phyloP scores from a whole-genome alignment of 139 green algal species.

The Yamagishiella unicocca region DNA sequence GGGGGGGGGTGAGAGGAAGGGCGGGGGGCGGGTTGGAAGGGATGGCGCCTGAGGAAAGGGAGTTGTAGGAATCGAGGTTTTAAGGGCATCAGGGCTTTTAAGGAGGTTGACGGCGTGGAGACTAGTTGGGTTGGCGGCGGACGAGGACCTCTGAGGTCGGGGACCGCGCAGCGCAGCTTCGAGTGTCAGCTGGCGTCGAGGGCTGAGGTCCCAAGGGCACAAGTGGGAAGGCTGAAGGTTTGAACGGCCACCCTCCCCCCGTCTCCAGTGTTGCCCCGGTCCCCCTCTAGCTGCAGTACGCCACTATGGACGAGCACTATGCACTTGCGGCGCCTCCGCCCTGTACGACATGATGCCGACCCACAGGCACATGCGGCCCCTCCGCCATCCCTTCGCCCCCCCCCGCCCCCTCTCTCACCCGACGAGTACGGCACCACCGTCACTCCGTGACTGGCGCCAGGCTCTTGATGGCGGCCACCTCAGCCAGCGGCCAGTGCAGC shows the following conservation, averaged over 20 bases:
- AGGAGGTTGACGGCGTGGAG: neutral
- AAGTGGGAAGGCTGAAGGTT: neutral
- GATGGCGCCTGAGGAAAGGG: neutral
- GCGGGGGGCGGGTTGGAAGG: too few relatives aligned
- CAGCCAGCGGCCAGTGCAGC: slow-evolving; percentile 35
- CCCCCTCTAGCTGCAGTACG: neutral
- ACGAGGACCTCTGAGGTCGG: too few relatives aligned
- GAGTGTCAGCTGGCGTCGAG: too few relatives aligned
- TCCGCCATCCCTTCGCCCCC: neutral
- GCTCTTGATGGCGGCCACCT: slow-evolving; percentile 55
- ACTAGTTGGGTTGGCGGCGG: too few relatives aligned
- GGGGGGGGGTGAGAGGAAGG: neutral
- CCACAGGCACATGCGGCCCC: slow-evolving; percentile 44
- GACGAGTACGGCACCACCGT: slow-evolving; percentile 43
- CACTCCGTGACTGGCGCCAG: slow-evolving; percentile 53
- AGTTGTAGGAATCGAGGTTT: neutral
- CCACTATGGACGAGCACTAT: neutral
- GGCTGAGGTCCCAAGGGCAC: neutral
- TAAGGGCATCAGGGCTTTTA: neutral
- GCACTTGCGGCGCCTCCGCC: too few relatives aligned
- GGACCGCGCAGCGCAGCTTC: too few relatives aligned
- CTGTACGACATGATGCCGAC: too few relatives aligned
- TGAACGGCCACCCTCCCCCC: neutral
- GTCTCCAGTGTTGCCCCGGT: neutral
- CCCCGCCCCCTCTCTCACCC: slow-evolving; percentile 35